These are phyloP conservation scores for Prunus davidiana DNA, from an alignment of 306 rosid species.

Conservation along the genomic window DNA sequence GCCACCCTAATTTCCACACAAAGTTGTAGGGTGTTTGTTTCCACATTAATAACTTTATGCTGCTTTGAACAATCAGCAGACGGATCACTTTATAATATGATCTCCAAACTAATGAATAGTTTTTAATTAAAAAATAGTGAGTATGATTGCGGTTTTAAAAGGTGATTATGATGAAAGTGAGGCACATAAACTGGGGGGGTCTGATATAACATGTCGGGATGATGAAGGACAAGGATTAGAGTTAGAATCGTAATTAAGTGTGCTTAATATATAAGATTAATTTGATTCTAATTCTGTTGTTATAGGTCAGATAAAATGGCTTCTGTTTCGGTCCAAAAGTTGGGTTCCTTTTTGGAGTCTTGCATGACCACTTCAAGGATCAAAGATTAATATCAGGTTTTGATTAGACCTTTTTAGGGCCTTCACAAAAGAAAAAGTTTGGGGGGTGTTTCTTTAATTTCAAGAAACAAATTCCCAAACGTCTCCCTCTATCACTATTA, in stretches of 20 bases:
- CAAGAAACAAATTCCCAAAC: slow-evolving; percentile 31
- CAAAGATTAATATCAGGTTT: slow-evolving; percentile 23
- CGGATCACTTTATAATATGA: background rate
- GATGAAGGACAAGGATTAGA: slow-evolving; percentile 43
- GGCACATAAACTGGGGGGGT: slow-evolving; percentile 35
- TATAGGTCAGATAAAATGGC: slow-evolving; percentile 33
- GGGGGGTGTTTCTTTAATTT: slow-evolving; percentile 12
- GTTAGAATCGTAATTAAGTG: slow-evolving; percentile 22
- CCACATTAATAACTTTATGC: background rate
- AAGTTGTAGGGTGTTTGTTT: background rate
- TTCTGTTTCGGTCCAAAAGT: slow-evolving; percentile 49
- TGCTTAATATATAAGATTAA: background rate
- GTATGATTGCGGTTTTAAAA: slow-evolving; percentile 31
- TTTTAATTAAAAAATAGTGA: background rate
- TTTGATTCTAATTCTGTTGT: slow-evolving; percentile 2
- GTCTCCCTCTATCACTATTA: slow-evolving; percentile 15
- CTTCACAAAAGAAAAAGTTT: background rate
- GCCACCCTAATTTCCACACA: slow-evolving; percentile 26
- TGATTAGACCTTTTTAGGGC: slow-evolving; percentile 40
- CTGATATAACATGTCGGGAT: slow-evolving; percentile 51
- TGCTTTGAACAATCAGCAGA: background rate
- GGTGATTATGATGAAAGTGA: slow-evolving; percentile 48
- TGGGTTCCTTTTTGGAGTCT: slow-evolving; percentile 15
- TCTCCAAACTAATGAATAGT: background rate
- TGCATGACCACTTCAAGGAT: slow-evolving; percentile 13